These are phyloP conservation scores for Fistulinella cinereoalba DNA, from an alignment of 1,284 basidiomycete genomes.

Conservation along the genomic window DNA sequence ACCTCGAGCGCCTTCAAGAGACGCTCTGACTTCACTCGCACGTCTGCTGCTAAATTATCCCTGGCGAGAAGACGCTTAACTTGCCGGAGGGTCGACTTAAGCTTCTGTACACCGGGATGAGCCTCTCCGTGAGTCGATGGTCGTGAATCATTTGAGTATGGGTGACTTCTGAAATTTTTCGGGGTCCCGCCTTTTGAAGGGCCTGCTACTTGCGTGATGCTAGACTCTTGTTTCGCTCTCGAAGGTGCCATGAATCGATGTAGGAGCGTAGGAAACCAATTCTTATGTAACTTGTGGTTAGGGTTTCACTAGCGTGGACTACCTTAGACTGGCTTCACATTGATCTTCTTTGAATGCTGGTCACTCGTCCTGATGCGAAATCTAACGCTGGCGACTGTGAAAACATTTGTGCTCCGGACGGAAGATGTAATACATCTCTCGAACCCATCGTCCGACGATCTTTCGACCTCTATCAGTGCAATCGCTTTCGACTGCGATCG, in stretches of 20 bases:
- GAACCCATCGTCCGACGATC: constrained; percentile 29
- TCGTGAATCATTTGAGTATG: constrained; percentile 20
- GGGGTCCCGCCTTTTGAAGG: constrained; percentile 14
- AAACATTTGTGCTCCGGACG: constrained; percentile 13
- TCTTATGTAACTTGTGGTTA: constrained; percentile 27
- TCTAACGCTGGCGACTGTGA: constrained; percentile 25
- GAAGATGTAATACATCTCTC: constrained; percentile 44
- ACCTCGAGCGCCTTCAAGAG: constrained; percentile 70
- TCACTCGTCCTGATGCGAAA: constrained; percentile 24
- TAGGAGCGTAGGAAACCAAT: neutral
- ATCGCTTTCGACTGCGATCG: constrained; percentile 70
- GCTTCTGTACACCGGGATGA: constrained; percentile 69
- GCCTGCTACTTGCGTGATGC: constrained; percentile 1
- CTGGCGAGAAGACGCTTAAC: constrained; percentile 76
- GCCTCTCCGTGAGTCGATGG: constrained; percentile 20
- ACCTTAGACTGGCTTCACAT: neutral
- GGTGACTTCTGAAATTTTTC: constrained; percentile 16
- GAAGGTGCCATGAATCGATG: constrained; percentile 13
- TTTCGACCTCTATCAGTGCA: constrained; percentile 39
- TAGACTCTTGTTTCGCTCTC: constrained; percentile 9
- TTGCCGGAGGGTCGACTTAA: constrained; percentile 78
- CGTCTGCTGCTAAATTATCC: constrained; percentile 76
- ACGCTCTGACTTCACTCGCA: constrained; percentile 75
- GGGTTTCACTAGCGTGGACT: constrained; percentile 13
- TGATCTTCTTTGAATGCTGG: no score